Base-by-base conservation (phyloP, 78 protist species). In the Guillardia theta region DNA sequence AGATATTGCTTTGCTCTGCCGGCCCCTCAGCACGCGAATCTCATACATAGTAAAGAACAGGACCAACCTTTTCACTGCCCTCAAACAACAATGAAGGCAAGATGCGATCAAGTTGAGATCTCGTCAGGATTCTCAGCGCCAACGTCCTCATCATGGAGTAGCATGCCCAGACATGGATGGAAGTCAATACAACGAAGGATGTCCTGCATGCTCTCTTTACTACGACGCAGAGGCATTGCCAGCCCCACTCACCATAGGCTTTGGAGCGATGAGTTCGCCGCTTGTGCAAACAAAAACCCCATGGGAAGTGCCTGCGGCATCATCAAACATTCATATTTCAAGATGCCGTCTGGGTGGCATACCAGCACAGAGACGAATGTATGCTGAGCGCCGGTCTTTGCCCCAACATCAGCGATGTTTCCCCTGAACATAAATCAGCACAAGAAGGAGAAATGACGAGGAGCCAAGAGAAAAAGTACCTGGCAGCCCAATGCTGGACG, bases 301-400 rank as follows among this genome's bases (percentile, higher is more conserved):
- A 70, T 24, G 41, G 36, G 36, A 24, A 70, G 41, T 10, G 83
- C 36, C 41, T 36, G 83, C 41, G 41, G 27, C 46, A 15, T 22
- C 36, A 58, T 24, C 70, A 30, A 58, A 9, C 21, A 24, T 30
- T 58, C 39, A 6, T 6, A 58, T 24, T 30, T 24, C 39, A 24
- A 58, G 39, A 1, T 19, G 39, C 27, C 27, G 6, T 58, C 27
- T 58, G 39, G 27, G 70, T 58, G 6, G 39, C 70, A 30, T 24
- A 58, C 70, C 21, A 6, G 39, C 21, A 30, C 70, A 6, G 70
- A 8, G 2, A 70, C 83, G 41, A 78, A 50, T 22, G 90, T 78
- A 30, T 78, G 90, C 90, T 78, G 90, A 0, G 90, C 90, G 44
- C 48, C 45, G 90, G 37, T 43, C 90, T 78, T 78, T 18, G 90